Percentiles rank a stretch among this genome's conserved stretches.
These are phyloP conservation scores for Backusella australiensis DNA, from an alignment of 192 early-diverging fungal genomes.

Conservation along the genomic window DNA sequence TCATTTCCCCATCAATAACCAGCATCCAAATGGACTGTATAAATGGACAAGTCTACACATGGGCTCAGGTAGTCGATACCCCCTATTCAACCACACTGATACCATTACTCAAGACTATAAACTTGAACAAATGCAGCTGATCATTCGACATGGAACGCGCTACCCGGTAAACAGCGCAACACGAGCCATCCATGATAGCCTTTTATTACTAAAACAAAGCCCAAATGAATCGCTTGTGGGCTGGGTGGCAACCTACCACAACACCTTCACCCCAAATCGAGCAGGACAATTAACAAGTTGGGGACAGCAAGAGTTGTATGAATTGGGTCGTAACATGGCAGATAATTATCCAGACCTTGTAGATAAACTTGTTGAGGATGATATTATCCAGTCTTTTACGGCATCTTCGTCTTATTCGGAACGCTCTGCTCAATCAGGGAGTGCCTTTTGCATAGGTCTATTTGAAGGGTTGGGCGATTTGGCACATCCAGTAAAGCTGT, in stretches of 20 bases:
- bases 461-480: not conserved
- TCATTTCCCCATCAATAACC: not conserved
- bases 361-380: not conserved
- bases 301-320: not conserved
- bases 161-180: not conserved
- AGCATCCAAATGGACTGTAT: not conserved
- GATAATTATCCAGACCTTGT: not conserved
- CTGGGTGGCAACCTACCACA: not conserved
- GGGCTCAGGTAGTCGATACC: not conserved
- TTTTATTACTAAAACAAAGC: not conserved
- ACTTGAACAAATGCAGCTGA: not conserved
- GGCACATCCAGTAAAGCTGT: not conserved
- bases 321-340: not conserved
- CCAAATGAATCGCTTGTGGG: not conserved
- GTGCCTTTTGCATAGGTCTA: not conserved
- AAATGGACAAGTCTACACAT: not conserved
- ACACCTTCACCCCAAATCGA: not conserved
- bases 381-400: not conserved
- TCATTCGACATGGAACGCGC: not conserved
- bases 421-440: not conserved
- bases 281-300: not conserved
- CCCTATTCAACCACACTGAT: not conserved
- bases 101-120: not conserved
- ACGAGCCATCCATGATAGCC: not conserved
- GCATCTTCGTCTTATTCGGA: not conserved